Evolutionary conservation across 1,284 basidiomycete genomes (phyloP).

Genomic region (Ceratobasidium theobromae): DNA sequence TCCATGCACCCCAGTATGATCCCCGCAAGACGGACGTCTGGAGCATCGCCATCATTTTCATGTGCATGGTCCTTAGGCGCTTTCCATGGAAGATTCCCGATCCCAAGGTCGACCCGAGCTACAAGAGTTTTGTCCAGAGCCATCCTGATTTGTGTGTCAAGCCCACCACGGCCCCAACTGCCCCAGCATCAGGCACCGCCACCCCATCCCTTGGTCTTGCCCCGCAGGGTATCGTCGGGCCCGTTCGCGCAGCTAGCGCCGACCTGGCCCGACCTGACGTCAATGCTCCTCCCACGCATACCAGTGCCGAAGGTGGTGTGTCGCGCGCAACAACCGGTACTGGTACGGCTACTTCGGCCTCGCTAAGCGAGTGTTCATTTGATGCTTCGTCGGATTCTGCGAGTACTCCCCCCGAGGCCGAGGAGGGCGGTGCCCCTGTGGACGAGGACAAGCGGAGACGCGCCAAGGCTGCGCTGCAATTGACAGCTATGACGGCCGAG

Average conservation of each 20-base stretch:
- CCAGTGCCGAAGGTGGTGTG: slow-evolving; percentile 22
- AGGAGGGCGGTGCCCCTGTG: background rate
- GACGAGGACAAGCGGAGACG: slow-evolving; percentile 19
- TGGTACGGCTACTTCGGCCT: slow-evolving; percentile 18
- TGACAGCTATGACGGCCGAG: slow-evolving; percentile 13
- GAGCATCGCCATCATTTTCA: slow-evolving; percentile 98
- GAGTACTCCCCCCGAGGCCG: slow-evolving; percentile 27
- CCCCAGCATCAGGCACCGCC: slow-evolving; percentile 15
- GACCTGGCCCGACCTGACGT: slow-evolving; percentile 26
- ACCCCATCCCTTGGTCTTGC: slow-evolving; percentile 20
- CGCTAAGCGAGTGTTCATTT: slow-evolving; percentile 25
- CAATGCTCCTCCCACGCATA: slow-evolving; percentile 28
- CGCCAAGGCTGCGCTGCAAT: slow-evolving; percentile 11
- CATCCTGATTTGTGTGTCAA: slow-evolving; percentile 82
- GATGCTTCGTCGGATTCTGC: slow-evolving; percentile 21
- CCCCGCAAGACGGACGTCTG: slow-evolving; percentile 98
- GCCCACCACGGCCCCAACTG: slow-evolving; percentile 45
- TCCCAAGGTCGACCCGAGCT: slow-evolving; percentile 88
- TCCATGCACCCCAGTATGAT: slow-evolving; percentile 79
- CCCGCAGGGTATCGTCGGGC: slow-evolving; percentile 11
- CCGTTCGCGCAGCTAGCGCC: slow-evolving; percentile 23
- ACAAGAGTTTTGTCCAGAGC: slow-evolving; percentile 87
- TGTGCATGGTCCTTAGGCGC: slow-evolving; percentile 96
- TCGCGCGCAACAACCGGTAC: slow-evolving; percentile 28
- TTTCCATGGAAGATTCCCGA: slow-evolving; percentile 99